Percentiles rank a stretch among this genome's conserved stretches.
Conservation (phyloP, 208 protist species). For the Acanthamoeba sp. region DNA sequence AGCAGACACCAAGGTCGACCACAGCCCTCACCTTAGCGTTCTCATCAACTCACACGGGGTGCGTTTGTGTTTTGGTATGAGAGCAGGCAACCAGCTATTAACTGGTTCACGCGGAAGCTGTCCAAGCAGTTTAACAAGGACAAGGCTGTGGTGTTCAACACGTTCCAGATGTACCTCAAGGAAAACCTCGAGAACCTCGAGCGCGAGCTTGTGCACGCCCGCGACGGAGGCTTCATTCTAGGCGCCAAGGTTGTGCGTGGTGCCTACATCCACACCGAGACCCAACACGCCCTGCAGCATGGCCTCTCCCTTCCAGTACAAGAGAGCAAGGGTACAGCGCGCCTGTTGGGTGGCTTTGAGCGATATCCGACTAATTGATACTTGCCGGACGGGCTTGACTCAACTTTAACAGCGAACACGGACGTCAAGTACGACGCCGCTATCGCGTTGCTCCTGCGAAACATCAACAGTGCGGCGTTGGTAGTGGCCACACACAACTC, state of each 20-base stretch:
- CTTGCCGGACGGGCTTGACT: background rate
- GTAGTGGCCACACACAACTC: constrained; percentile 58
- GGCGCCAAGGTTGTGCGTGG: constrained; percentile 58
- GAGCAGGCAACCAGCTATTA: constrained; percentile 40
- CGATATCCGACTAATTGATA: background rate
- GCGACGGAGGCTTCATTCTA: constrained; percentile 2
- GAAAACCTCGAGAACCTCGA: constrained; percentile 41
- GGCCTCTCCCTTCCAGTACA: background rate
- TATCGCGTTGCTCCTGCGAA: constrained; percentile 30
- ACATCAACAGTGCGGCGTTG: background rate
- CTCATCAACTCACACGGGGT: too few species aligned
- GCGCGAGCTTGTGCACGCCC: background rate
- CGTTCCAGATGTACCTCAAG: constrained; percentile 65
- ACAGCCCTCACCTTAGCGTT: too few species aligned
- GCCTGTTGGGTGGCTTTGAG: too few species aligned
- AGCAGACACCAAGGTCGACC: constrained; percentile 36
- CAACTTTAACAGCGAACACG: background rate
- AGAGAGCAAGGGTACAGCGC: background rate
- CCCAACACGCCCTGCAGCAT: background rate
- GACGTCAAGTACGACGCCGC: constrained; percentile 25
- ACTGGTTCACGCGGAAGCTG: constrained; percentile 43
- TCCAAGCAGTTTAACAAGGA: constrained; percentile 29
- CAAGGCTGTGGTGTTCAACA: constrained; percentile 33
- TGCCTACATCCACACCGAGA: constrained; percentile 50
- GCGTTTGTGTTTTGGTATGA: background rate